A percentile compares a stretch with the other conserved stretches of the same genome.
phyloP scores from a whole-genome alignment of 2,329 filamentous ascomycete genomes.

The Pseudogymnoascus sp. region DNA sequence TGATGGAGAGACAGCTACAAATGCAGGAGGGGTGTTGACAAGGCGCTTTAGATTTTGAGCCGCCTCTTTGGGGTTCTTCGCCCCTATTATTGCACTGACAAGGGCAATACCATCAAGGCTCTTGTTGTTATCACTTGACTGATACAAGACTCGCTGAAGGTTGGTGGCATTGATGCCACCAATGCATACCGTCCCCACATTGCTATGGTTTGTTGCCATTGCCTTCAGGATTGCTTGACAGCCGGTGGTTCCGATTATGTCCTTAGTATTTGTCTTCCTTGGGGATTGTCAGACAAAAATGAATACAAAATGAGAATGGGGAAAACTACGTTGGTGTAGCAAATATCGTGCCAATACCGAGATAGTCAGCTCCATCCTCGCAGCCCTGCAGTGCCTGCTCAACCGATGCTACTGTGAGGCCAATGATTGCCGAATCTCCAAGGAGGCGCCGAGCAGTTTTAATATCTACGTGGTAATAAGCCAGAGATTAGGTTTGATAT shows the following conservation, averaged over 20 bases:
- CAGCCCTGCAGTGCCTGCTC: constrained; percentile 67
- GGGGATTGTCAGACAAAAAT: constrained; percentile 10
- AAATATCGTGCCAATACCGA: constrained; percentile 86
- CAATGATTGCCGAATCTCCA: constrained; percentile 72
- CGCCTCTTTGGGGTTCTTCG: constrained; percentile 55
- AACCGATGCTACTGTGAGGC: constrained; percentile 70
- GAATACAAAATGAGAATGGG: constrained; percentile 22
- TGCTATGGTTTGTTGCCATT: constrained; percentile 34
- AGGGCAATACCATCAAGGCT: constrained; percentile 73
- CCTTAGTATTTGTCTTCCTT: constrained; percentile 80
- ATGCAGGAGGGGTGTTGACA: constrained; percentile 33
- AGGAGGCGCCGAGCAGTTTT: constrained; percentile 61
- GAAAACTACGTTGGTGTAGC: constrained; percentile 62
- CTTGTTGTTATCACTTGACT: constrained; percentile 49
- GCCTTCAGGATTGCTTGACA: constrained; percentile 56
- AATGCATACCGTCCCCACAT: constrained; percentile 67
- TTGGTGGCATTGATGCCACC: constrained; percentile 79
- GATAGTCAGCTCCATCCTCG: constrained; percentile 72
- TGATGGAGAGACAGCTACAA: constrained; percentile 16
- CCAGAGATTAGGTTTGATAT: constrained; percentile 7
- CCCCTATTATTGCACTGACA: constrained; percentile 79
- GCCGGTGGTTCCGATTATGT: constrained; percentile 66
- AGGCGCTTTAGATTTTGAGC: constrained; percentile 50
- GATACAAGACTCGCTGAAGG: constrained; percentile 63
- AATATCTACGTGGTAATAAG: constrained; percentile 38